phyloP scores from a whole-genome alignment of 2,329 filamentous ascomycete species.

The Balansia obtecta region DNA sequence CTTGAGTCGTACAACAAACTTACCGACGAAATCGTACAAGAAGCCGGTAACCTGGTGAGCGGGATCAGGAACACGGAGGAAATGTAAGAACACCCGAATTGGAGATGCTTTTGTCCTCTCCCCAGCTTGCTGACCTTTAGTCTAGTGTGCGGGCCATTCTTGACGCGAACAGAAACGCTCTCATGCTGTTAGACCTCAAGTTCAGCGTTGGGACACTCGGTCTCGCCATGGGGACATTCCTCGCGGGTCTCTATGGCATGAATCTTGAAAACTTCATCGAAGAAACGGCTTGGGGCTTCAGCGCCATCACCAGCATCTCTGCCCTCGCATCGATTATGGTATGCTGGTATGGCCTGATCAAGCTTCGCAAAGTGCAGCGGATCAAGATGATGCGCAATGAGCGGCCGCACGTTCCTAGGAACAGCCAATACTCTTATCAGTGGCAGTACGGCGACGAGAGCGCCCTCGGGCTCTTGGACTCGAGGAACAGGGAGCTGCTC shows the following conservation, averaged over 20 bases:
- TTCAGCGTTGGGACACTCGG: conserved; percentile 92
- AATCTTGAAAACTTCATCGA: conserved; percentile 98
- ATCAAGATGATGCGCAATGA: conserved; percentile 62
- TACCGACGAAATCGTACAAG: conserved; percentile 94
- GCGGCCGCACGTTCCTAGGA: conserved; percentile 24
- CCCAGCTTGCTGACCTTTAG: conserved; percentile 12
- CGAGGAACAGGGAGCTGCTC: conserved; percentile 41
- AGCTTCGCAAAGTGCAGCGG: conserved; percentile 74
- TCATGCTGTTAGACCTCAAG: conserved; percentile 94
- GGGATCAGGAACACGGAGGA: conserved; percentile 97
- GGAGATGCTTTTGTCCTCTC: not conserved
- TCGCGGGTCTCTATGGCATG: conserved; percentile 99
- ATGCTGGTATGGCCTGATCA: conserved; percentile 71
- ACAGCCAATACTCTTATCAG: conserved; percentile 23
- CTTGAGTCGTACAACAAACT: conserved; percentile 97
- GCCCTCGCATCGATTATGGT: conserved; percentile 63
- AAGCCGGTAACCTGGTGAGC: conserved; percentile 82
- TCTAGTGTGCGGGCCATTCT: conserved; percentile 84
- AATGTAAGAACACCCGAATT: conserved; percentile 53
- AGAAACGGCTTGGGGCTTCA: conserved; percentile 80
- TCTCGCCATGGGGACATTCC: conserved; percentile 87
- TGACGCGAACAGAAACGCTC: conserved; percentile 92
- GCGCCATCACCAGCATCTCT: conserved; percentile 58
- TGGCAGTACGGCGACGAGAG: conserved; percentile 27
- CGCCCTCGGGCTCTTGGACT: conserved; percentile 38